These are phyloP conservation scores for Paramecium primaurelia DNA, from an alignment of 73 alveolate genomes.

Conservation along the genomic window DNA sequence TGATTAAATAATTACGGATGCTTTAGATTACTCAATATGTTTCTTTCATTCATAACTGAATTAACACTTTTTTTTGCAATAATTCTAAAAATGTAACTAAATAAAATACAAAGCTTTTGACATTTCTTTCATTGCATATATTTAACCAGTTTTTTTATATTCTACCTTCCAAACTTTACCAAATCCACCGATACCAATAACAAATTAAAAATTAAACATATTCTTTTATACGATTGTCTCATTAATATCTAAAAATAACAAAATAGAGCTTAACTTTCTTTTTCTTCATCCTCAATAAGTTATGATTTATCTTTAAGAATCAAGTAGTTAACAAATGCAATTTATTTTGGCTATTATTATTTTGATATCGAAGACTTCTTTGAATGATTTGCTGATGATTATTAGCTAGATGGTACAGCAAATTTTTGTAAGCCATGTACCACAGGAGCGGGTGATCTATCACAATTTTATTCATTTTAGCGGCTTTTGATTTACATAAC, in stretches of 20 bases:
- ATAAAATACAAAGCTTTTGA: constrained; percentile 35
- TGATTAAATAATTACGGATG: constrained; percentile 48
- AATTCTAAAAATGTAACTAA: background rate
- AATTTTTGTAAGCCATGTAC: background rate
- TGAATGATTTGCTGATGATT: constrained; percentile 15
- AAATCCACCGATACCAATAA: constrained; percentile 82
- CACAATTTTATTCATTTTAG: background rate
- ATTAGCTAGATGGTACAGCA: background rate
- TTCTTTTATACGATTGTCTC: constrained; percentile 54
- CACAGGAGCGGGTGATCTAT: background rate
- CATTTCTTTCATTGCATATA: constrained; percentile 82
- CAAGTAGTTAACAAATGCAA: constrained; percentile 1
- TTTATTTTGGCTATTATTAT: background rate
- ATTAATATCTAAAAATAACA: background rate
- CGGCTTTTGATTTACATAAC: background rate
- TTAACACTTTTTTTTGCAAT: constrained; percentile 55
- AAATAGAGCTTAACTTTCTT: background rate
- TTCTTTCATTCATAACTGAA: constrained; percentile 58
- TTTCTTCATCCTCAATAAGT: background rate
- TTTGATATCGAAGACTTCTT: constrained; percentile 15
- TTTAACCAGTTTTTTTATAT: constrained; percentile 68
- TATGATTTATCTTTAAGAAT: constrained; percentile 17
- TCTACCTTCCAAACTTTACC: constrained; percentile 84
- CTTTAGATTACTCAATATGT: constrained; percentile 40
- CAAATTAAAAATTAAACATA: constrained; percentile 67